These are phyloP conservation scores for Debaryomycetaceae sp. DNA, from an alignment of 1,139 yeast species.

Conservation along the genomic window DNA sequence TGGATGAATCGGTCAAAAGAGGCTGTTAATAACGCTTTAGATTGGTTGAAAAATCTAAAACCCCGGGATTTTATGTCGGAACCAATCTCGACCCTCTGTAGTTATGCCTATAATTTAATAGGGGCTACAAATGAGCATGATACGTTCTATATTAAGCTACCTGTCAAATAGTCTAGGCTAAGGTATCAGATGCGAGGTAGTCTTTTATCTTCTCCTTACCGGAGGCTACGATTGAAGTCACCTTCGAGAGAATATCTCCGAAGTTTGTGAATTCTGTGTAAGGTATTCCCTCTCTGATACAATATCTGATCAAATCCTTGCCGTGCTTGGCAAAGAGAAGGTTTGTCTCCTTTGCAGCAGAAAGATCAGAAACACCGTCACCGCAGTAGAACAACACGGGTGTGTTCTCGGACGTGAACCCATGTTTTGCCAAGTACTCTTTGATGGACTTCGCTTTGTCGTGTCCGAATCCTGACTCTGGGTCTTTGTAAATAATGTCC, in stretches of 20 bases:
- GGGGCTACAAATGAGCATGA: too few species aligned
- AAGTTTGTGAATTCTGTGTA: conserved; percentile 79
- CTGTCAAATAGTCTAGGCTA: not conserved
- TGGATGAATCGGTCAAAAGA: too few species aligned
- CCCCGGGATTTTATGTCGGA: too few species aligned
- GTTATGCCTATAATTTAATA: too few species aligned
- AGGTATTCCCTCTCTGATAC: conserved; percentile 76
- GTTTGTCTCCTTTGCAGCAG: conserved; percentile 95
- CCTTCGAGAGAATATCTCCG: conserved; percentile 61
- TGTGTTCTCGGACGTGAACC: conserved; percentile 21
- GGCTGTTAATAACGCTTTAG: too few species aligned
- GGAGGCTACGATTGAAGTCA: conserved; percentile 29
- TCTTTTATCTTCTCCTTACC: conserved; percentile 24
- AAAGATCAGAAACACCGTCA: conserved; percentile 92
- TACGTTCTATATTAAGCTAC: too few species aligned
- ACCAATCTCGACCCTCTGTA: too few species aligned
- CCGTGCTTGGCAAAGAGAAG: conserved; percentile 91
- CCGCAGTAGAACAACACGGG: conserved; percentile 88
- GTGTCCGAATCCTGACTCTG: conserved; percentile 84
- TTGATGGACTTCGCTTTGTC: conserved; percentile 84
- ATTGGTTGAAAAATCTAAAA: too few species aligned
- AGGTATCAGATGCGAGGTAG: conserved; percentile 24
- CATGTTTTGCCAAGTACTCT: conserved; percentile 52
- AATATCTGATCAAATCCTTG: conserved; percentile 80
- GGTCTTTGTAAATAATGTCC: conserved; percentile 81